phyloP scores from a whole-genome alignment of 352 stramenopile species.

The Pythium chondricola region DNA sequence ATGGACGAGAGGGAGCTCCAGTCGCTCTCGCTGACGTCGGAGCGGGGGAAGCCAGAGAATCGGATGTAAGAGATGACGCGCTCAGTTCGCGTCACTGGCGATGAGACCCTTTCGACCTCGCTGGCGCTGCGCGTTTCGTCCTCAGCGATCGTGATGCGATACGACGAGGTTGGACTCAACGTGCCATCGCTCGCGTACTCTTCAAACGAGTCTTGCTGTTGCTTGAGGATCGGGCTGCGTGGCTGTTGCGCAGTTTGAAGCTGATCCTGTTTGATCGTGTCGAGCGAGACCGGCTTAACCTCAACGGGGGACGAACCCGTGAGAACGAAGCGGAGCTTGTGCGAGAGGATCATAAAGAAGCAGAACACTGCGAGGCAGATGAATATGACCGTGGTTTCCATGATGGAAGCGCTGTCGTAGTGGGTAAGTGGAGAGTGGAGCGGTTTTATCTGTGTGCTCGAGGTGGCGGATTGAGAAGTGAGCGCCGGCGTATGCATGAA shows the following conservation, averaged over 20 bases:
- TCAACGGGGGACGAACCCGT: not conserved
- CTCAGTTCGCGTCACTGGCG: not conserved
- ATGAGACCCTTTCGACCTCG: not conserved
- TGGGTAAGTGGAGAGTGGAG: not conserved
- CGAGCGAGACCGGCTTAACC: not conserved
- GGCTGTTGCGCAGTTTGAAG: not conserved
- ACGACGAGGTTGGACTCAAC: not conserved
- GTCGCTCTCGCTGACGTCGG: conserved; percentile 7
- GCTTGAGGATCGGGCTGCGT: too few relatives aligned
- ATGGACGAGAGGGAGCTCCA: conserved; percentile 2
- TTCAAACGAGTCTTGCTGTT: not conserved
- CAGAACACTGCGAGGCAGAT: conserved; percentile 1
- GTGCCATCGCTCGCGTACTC: not conserved
- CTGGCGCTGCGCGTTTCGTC: not conserved
- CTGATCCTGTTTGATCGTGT: not conserved
- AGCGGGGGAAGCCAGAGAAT: conserved; percentile 17
- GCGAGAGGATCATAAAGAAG: conserved; percentile 13
- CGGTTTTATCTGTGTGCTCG: not conserved
- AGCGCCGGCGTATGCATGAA: too few relatives aligned
- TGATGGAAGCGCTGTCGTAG: not conserved
- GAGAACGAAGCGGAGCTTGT: conserved; percentile 8
- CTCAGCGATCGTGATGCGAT: not conserved
- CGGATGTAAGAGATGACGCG: conserved; percentile 14
- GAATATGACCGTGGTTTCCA: conserved; percentile 1
- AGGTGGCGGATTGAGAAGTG: not conserved